Conservation (phyloP, 2,329 filamentous ascomycete genomes). For the Cephalotrichum gorgonifer region DNA sequence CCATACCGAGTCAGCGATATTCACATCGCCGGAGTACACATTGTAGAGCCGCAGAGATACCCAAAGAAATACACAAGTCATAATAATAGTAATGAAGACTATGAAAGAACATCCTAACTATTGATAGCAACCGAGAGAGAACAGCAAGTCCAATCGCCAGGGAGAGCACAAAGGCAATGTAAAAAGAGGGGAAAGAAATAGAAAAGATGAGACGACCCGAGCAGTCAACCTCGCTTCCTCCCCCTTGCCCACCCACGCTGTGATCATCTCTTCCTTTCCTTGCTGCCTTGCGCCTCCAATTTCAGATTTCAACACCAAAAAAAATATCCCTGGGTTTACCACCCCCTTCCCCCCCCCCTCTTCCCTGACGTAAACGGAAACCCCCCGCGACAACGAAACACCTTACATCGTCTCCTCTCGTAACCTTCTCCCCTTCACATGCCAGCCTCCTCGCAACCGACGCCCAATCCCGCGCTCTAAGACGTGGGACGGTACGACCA, state of each 20-base stretch:
- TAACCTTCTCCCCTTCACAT: background rate
- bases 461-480: background rate
- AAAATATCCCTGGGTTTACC: background rate
- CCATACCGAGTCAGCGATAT: background rate
- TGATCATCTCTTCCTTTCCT: background rate
- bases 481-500: slow-evolving; percentile 65
- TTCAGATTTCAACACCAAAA: slow-evolving; percentile 4
- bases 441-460: background rate
- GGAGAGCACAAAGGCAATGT: background rate
- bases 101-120: background rate
- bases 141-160: background rate
- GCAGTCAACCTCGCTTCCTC: background rate
- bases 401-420: background rate
- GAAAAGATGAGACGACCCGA: background rate
- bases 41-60: background rate
- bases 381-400: too few relatives aligned
- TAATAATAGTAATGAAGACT: background rate
- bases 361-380: too few relatives aligned
- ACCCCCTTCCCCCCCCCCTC: background rate
- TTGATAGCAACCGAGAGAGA: background rate
- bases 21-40: too few relatives aligned
- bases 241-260: background rate
- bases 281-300: background rate
- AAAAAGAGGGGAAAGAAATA: background rate
- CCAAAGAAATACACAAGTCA: background rate